These are phyloP conservation scores for Thalassiosira profunda DNA, from an alignment of 108 stramenopile species.

Conservation along the genomic window DNA sequence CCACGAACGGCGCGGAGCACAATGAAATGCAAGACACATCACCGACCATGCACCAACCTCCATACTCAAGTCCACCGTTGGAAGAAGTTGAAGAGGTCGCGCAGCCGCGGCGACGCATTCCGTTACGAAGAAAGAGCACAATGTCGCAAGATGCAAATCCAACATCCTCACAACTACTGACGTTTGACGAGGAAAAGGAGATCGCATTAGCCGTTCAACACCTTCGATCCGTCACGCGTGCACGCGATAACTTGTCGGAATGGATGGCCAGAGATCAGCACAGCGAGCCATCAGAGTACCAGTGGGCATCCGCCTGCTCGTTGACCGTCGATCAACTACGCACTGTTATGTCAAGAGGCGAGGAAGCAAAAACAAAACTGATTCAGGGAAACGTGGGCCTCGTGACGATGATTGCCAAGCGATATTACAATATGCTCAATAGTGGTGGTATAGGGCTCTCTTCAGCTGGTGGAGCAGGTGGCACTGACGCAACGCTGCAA, in stretches of 20 bases:
- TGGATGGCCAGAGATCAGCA: conserved; percentile 39
- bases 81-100: not conserved
- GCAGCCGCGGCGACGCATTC: not conserved
- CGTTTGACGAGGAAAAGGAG: conserved; percentile 61
- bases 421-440: conserved; percentile 58
- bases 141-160: not conserved
- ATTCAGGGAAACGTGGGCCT: conserved; percentile 80
- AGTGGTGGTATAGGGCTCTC: conserved; percentile 18
- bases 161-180: conserved; percentile 32
- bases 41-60: not conserved
- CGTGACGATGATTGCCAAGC: conserved; percentile 80
- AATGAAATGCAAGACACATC: not conserved
- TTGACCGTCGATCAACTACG: conserved; percentile 53
- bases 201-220: conserved; percentile 47
- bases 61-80: not conserved
- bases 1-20: not conserved
- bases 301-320: conserved; percentile 77
- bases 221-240: conserved; percentile 44
- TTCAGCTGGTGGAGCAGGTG: conserved; percentile 46
- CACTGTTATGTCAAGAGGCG: conserved; percentile 58
- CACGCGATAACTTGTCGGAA: conserved; percentile 50
- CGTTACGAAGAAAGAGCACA: not conserved
- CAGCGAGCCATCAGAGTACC: conserved; percentile 46
- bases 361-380: conserved; percentile 64
- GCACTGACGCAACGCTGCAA: conserved; percentile 75